Evolutionary conservation across 2,329 filamentous ascomycete genomes (phyloP).

Genomic region (Xylaria sp.): DNA sequence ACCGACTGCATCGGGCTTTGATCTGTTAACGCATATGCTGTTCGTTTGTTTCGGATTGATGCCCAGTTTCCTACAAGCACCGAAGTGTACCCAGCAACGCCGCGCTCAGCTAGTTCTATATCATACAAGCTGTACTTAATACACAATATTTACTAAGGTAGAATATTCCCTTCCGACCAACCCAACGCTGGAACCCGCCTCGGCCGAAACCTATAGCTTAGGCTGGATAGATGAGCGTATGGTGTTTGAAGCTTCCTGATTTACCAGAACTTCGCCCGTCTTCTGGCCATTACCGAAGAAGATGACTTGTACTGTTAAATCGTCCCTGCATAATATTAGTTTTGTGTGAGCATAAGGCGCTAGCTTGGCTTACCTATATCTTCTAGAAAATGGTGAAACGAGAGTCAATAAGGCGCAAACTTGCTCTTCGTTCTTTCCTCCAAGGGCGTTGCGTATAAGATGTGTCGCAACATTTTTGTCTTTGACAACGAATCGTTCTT

Average conservation of each 20-base stretch:
- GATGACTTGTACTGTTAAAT: conserved; percentile 96
- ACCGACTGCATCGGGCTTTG: not conserved
- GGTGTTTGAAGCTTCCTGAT: conserved; percentile 83
- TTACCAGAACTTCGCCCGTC: conserved; percentile 82
- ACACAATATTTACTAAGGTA: conserved; percentile 22
- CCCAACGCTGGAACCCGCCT: not conserved
- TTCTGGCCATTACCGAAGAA: conserved; percentile 90
- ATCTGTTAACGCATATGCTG: not conserved
- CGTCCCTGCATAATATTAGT: conserved; percentile 71
- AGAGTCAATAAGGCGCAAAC: conserved; percentile 91
- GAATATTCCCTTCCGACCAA: not conserved
- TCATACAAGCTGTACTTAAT: conserved; percentile 29
- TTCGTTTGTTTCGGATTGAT: not conserved
- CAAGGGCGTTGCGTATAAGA: conserved; percentile 92
- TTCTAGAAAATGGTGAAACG: conserved; percentile 87
- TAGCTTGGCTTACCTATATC: conserved; percentile 77
- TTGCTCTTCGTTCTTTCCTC: conserved; percentile 92
- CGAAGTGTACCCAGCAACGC: conserved; percentile 28
- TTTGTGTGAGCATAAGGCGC: not conserved
- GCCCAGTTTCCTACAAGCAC: not conserved
- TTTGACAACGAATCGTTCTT: conserved; percentile 88
- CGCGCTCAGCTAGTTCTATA: conserved; percentile 35
- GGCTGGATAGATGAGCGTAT: conserved; percentile 49
- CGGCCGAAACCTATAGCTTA: conserved; percentile 44
- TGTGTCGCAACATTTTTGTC: conserved; percentile 98